Evolutionary conservation across 108 stramenopile species (phyloP), one percentile per base, ranked within the genome.

Genomic region (Ochromonas danica): DNA sequence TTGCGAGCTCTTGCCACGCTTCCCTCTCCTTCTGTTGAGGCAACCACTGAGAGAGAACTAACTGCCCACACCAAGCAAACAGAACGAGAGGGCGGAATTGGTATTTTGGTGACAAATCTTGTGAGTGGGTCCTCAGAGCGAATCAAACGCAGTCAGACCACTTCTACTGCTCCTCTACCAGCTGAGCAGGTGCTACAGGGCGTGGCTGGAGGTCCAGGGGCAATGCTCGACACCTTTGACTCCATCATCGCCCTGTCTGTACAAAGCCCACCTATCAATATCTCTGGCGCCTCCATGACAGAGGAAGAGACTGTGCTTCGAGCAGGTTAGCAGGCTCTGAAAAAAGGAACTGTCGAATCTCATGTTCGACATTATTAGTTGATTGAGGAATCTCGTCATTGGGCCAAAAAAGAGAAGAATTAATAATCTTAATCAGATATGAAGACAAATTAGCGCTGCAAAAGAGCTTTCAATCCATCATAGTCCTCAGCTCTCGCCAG

Each of bases 351-450:
- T 57, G 51, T 57, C 51, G 51, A 57, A 57, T 57, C 51, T 57
- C 51, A 57, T 57, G 51, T 57, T 57, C 51, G 51, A 57, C 51
- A 57, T 57, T 57, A 57, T 57, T 57, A 57, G 51, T 57, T 57
- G 51, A 57, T 57, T 57, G 51, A 57, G 51, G 51, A 57, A 57
- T 57, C 51, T 57, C 51, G 51, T 57, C 51, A 57, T 57, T 57
- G 51, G 51, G 51, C 51, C 51, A 57, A 57, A 57, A 57, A 57
- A 57, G 51, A 57, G 51, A 57, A 57, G 51, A 57, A 57, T 57
- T 57, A 57, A 57, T 57, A 57, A 57, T 57, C 51, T 57, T 57
- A 57, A 57, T 57, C 51, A 57, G 51, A 57, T 57, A 57, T 57
- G 51, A 57, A 57, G 51, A 57, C 51, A 57, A 57, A 57, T 57